phyloP scores from a whole-genome alignment of 805 yeast species.

The Citeromyces matritensis region DNA sequence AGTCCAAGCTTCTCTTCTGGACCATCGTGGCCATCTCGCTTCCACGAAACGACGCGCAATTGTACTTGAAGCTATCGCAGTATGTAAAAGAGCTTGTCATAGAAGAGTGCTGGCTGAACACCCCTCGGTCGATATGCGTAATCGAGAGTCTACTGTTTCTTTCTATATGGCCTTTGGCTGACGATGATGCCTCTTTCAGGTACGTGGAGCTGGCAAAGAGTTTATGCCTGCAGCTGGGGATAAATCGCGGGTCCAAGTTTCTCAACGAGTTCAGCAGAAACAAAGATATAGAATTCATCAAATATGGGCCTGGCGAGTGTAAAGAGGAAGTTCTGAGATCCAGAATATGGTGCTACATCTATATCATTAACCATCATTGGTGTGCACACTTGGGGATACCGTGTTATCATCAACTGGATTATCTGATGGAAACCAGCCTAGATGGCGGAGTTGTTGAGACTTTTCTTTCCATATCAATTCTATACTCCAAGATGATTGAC shows the following conservation, averaged over 20 bases:
- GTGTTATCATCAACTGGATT: constrained; percentile 7
- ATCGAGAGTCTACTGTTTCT: constrained; percentile 12
- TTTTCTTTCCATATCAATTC: constrained; percentile 7
- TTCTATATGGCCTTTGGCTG: constrained; percentile 10
- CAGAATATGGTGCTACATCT: constrained; percentile 13
- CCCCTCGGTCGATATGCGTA: constrained; percentile 6
- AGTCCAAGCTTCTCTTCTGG: constrained; percentile 15
- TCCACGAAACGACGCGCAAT: neutral
- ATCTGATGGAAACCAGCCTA: constrained; percentile 1
- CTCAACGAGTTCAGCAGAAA: constrained; percentile 8
- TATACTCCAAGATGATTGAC: constrained; percentile 8
- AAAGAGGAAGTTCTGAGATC: constrained; percentile 6
- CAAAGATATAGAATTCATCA: constrained; percentile 3
- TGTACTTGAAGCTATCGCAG: neutral
- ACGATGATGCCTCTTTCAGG: constrained; percentile 8
- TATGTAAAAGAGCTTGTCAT: constrained; percentile 6
- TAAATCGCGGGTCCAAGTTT: constrained; percentile 6
- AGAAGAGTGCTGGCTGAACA: constrained; percentile 5
- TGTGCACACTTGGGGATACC: constrained; percentile 11
- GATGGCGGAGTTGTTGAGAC: constrained; percentile 7
- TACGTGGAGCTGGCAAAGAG: constrained; percentile 11
- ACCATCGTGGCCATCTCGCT: constrained; percentile 6
- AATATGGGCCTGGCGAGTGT: constrained; percentile 1
- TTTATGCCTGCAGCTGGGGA: constrained; percentile 8
- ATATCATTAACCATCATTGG: constrained; percentile 11